A percentile compares a stretch with the other conserved stretches of the same genome.
Evolutionary conservation across 495 filamentous ascomycete species (phyloP).

Genomic region (Penicillium soppii): DNA sequence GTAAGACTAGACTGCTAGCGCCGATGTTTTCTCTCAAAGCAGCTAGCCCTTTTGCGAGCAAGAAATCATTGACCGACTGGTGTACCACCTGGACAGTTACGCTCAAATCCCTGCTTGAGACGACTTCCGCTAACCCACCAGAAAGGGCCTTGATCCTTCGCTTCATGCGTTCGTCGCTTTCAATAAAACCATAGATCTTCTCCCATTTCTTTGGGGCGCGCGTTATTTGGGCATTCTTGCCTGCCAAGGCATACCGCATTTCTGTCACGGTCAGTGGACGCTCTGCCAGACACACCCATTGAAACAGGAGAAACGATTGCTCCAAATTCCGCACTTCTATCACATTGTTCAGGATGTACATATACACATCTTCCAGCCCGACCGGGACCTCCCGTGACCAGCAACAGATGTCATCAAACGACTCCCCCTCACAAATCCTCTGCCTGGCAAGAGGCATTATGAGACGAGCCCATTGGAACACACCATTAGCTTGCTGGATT

Average conservation of each 20-base stretch:
- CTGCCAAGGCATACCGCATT: conserved; percentile 14
- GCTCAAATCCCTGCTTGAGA: background rate
- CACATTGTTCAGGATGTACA: conserved; percentile 11
- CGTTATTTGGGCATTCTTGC: background rate
- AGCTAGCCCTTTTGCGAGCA: conserved; percentile 8
- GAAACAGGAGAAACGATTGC: conserved; percentile 11
- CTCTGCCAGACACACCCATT: conserved; percentile 18
- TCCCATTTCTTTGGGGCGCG: background rate
- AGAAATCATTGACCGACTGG: conserved; percentile 19
- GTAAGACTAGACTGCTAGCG: background rate
- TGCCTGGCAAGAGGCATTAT: conserved; percentile 7
- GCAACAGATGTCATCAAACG: conserved; percentile 2
- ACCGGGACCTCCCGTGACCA: conserved; percentile 9
- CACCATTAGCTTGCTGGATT: background rate
- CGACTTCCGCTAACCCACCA: conserved; percentile 15
- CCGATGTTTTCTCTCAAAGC: conserved; percentile 17
- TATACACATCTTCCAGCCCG: conserved; percentile 7
- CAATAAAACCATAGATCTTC: conserved; percentile 3
- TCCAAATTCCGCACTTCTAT: background rate
- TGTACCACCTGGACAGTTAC: conserved; percentile 15
- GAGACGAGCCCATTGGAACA: conserved; percentile 11
- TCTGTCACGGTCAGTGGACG: conserved; percentile 13
- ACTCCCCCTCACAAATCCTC: conserved; percentile 5
- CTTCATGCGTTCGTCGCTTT: conserved; percentile 10
- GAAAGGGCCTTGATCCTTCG: conserved; percentile 8